Evolutionary conservation across 2,329 filamentous ascomycete species (phyloP), one percentile per base, ranked within the genome.

Genomic region (Aspergillus japonicus): DNA sequence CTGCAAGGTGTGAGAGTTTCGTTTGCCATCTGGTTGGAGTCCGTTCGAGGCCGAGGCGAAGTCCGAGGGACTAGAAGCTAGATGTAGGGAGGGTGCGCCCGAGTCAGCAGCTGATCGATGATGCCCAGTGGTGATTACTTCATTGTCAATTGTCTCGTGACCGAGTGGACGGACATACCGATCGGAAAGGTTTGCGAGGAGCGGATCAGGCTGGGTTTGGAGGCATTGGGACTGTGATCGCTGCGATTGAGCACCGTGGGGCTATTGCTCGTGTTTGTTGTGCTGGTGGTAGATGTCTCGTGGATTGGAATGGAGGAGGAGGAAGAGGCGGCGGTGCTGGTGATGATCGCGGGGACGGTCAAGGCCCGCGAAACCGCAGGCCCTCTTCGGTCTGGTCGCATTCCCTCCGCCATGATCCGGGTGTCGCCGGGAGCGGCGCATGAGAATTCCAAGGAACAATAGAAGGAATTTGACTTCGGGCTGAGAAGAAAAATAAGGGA

Each of bases 341-440:
- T 72, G 54, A 66, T 56, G 59, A 66, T 68, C 47, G 67, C 63
- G 64, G 70, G 67, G 60, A 62, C 58, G n/a, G 65, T 67, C 49
- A 68, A 64, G 52, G 68, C 60, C 53, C 67, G 68, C 59, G 66
- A 67, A 52, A 68, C 65, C 56, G 56, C 61, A 54, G 61, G 62
- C 39, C 61, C 57, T 56, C 55, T 60, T 63, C 58, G 62, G 64
- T 62, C 70, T 65, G 61, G 62, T 56, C 57, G 61, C 66, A 58
- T 61, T 66, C 64, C 71, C 71, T 73, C 71, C 68, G 68, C 68
- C 72, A 75, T 75, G 52, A 58, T 66, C 62, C 51, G 59, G 58
- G 59, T 56, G 60, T 57, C 59, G 57, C 61, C 50, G 57, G 60
- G 59, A 47, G 52, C 42, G 47, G 68, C 62, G 62, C 71, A 73